Evolutionary conservation across 257 asterid species (phyloP).

Genomic region (Capsicum pubescens): DNA sequence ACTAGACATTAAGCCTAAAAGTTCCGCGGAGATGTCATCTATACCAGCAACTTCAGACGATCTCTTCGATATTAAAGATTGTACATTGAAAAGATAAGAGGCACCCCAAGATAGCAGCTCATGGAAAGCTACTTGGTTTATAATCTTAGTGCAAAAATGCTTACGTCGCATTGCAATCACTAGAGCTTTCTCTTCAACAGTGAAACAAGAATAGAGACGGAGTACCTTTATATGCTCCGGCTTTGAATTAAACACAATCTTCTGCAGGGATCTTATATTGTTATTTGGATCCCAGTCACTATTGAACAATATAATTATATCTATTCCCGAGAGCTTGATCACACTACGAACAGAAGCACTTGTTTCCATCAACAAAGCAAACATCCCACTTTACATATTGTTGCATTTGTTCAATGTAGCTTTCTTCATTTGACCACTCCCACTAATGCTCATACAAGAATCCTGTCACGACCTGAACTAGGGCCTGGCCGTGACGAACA

Average conservation of each 20-base stretch:
- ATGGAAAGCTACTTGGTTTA: conserved; percentile 47
- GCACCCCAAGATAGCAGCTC: conserved; percentile 63
- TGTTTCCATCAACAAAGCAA: conserved; percentile 61
- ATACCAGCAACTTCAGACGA: conserved; percentile 40
- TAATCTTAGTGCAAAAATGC: conserved; percentile 35
- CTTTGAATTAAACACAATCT: conserved; percentile 49
- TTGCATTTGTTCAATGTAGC: conserved; percentile 45
- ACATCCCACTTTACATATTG: neutral
- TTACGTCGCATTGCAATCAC: conserved; percentile 57
- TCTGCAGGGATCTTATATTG: conserved; percentile 60
- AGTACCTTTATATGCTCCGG: conserved; percentile 57
- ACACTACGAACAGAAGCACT: conserved; percentile 53
- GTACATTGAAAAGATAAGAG: conserved; percentile 43
- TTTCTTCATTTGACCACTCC: conserved; percentile 36
- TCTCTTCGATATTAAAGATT: conserved; percentile 30
- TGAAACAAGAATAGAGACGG: conserved; percentile 59
- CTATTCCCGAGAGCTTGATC: conserved; percentile 46
- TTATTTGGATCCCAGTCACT: conserved; percentile 69
- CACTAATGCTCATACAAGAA: conserved; percentile 50
- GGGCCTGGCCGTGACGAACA: too few relatives aligned
- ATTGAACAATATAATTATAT: conserved; percentile 54
- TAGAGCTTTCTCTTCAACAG: conserved; percentile 61
- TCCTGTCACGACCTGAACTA: neutral
- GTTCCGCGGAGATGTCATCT: conserved; percentile 61
- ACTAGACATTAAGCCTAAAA: conserved; percentile 47